These are phyloP conservation scores for Sicyos edulis DNA, from an alignment of 306 rosid genomes.

Conservation along the genomic window DNA sequence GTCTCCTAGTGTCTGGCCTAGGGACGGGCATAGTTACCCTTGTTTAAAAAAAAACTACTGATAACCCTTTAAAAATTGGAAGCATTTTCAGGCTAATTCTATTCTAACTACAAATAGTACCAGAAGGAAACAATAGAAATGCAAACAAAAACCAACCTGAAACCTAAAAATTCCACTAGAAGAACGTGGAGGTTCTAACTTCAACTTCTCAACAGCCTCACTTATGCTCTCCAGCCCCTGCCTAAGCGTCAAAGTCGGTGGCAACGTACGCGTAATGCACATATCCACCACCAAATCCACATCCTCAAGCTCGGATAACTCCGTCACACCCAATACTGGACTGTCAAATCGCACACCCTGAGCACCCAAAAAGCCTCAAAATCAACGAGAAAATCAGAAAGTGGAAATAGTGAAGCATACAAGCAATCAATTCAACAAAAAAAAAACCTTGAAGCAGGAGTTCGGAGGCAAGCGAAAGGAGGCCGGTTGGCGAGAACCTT, in stretches of 20 bases:
- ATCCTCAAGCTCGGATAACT: constrained; percentile 28
- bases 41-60: too few species aligned
- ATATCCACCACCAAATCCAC: constrained; percentile 53
- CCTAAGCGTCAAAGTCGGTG: constrained; percentile 70
- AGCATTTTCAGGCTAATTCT: constrained; percentile 15
- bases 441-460: constrained; percentile 12
- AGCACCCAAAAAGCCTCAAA: not conserved
- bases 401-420: not conserved
- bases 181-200: constrained; percentile 43
- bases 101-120: constrained; percentile 8
- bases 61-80: constrained; percentile 1
- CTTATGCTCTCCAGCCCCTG: constrained; percentile 57
- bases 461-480: not conserved
- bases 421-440: not conserved
- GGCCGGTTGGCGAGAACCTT: not conserved
- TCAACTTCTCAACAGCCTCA: constrained; percentile 53
- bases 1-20: too few species aligned
- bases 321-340: constrained; percentile 25
- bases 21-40: too few species aligned
- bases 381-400: not conserved
- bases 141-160: constrained; percentile 40
- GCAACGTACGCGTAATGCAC: constrained; percentile 50
- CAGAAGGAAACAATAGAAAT: not conserved
- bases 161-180: constrained; percentile 60
- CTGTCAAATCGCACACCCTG: constrained; percentile 33